These are phyloP conservation scores for Albugo candida DNA, from an alignment of 352 stramenopile genomes.

Conservation along the genomic window DNA sequence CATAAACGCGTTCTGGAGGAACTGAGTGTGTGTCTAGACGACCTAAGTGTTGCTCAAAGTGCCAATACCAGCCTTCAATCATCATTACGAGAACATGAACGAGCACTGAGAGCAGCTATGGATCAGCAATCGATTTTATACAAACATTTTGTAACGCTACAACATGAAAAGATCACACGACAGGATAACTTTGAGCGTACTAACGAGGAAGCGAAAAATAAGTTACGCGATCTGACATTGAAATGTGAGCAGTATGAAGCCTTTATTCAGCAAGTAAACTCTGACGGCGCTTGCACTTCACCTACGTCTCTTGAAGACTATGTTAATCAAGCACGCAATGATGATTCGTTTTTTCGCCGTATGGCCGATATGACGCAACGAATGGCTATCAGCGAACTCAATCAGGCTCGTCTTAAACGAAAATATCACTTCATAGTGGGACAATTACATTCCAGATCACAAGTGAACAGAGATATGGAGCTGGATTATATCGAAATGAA, in stretches of 20 bases:
- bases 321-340: neutral
- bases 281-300: neutral
- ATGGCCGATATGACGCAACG: conserved; percentile 48
- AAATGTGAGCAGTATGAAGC: neutral
- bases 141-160: conserved; percentile 41
- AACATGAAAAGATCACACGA: conserved; percentile 15
- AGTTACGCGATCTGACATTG: conserved; percentile 19
- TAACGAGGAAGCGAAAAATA: conserved; percentile 19
- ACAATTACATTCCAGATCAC: conserved; percentile 17
- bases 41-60: conserved; percentile 22
- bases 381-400: conserved; percentile 62
- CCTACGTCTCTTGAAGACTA: neutral
- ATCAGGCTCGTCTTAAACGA: conserved; percentile 51
- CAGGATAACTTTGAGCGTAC: conserved; percentile 23
- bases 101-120: conserved; percentile 29
- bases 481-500: conserved; percentile 78
- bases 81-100: conserved; percentile 27
- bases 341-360: neutral
- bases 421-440: conserved; percentile 29
- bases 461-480: conserved; percentile 22
- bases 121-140: conserved; percentile 61
- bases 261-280: neutral
- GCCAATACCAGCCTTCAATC: conserved; percentile 26
- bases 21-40: conserved; percentile 46
- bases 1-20: conserved; percentile 18